A percentile compares a stretch with the other conserved stretches of the same genome.
phyloP scores from a whole-genome alignment of 345 rosid species.

The Sonneratia caseolaris region DNA sequence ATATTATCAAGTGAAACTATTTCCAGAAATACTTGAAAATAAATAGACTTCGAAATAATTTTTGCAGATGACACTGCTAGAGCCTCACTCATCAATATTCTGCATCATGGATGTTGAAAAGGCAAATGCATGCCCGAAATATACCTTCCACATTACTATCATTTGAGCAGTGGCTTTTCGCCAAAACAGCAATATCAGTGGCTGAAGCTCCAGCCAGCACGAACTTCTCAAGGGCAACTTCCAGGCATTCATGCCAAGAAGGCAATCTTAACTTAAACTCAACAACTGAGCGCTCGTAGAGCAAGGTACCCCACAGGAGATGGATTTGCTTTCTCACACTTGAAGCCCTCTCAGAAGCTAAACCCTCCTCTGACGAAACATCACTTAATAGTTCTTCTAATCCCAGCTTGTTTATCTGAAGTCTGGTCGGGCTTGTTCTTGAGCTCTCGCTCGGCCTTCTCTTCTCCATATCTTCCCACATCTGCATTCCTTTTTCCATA shows the following conservation, averaged over 20 bases:
- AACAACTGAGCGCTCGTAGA: constrained; percentile 72
- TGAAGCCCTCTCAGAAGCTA: constrained; percentile 27
- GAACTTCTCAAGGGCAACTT: constrained; percentile 70
- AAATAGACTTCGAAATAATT: not conserved
- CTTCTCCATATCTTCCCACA: constrained; percentile 48
- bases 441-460: constrained; percentile 21
- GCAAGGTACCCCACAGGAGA: constrained; percentile 64
- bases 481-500: constrained; percentile 59
- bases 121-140: not conserved
- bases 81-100: not conserved
- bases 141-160: constrained; percentile 55
- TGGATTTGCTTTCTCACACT: constrained; percentile 50
- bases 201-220: constrained; percentile 63
- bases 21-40: not conserved
- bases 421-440: constrained; percentile 10
- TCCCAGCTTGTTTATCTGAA: constrained; percentile 20
- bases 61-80: not conserved
- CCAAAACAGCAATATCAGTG: constrained; percentile 46
- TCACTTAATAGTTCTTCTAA: constrained; percentile 34
- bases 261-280: constrained; percentile 74
- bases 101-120: not conserved
- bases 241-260: constrained; percentile 63
- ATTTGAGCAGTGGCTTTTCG: constrained; percentile 53
- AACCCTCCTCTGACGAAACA: constrained; percentile 36
- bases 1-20: too few species aligned